Conservation (phyloP, 495 filamentous ascomycete genomes). For the Aspergillus affinis region DNA sequence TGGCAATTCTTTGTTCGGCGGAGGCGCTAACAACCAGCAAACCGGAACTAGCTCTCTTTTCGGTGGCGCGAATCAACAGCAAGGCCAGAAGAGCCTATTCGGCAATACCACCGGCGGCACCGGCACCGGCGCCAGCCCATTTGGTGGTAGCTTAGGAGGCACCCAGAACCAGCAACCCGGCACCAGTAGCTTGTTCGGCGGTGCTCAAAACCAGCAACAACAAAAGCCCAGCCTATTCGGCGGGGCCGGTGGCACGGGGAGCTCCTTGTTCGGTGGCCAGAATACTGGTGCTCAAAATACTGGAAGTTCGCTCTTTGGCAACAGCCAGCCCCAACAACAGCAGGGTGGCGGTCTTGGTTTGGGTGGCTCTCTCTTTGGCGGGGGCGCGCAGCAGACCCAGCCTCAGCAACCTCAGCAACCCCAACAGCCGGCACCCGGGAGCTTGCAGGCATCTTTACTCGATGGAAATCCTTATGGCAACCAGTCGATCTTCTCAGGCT, state of each 20-base stretch:
- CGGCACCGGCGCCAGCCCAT: slow-evolving; percentile 24
- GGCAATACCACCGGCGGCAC: slow-evolving; percentile 25
- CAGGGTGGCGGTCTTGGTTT: slow-evolving; percentile 43
- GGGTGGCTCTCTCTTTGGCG: slow-evolving; percentile 61
- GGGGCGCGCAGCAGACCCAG: slow-evolving; percentile 50
- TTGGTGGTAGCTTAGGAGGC: slow-evolving; percentile 30
- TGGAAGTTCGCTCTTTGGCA: slow-evolving; percentile 61
- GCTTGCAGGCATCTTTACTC: slow-evolving; percentile 74
- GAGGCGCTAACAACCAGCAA: slow-evolving; percentile 30
- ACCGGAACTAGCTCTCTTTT: slow-evolving; percentile 32
- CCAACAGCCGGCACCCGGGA: slow-evolving; percentile 53
- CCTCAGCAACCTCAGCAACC: slow-evolving; percentile 46
- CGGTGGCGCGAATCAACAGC: slow-evolving; percentile 40
- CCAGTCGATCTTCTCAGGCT: slow-evolving; percentile 70
- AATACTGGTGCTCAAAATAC: slow-evolving; percentile 35
- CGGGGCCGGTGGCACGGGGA: slow-evolving; percentile 27
- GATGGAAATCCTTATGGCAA: slow-evolving; percentile 80
- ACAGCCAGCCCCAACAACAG: slow-evolving; percentile 62
- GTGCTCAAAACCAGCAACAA: slow-evolving; percentile 36
- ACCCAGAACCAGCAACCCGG: slow-evolving; percentile 31
- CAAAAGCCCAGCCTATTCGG: slow-evolving; percentile 37
- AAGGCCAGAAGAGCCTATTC: slow-evolving; percentile 38
- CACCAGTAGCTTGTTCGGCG: slow-evolving; percentile 51
- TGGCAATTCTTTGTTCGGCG: slow-evolving; percentile 47
- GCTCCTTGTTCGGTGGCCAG: slow-evolving; percentile 49